Evolutionary conservation across 768 basidiomycete genomes (phyloP).

Genomic region (Macrocybe gigantea): DNA sequence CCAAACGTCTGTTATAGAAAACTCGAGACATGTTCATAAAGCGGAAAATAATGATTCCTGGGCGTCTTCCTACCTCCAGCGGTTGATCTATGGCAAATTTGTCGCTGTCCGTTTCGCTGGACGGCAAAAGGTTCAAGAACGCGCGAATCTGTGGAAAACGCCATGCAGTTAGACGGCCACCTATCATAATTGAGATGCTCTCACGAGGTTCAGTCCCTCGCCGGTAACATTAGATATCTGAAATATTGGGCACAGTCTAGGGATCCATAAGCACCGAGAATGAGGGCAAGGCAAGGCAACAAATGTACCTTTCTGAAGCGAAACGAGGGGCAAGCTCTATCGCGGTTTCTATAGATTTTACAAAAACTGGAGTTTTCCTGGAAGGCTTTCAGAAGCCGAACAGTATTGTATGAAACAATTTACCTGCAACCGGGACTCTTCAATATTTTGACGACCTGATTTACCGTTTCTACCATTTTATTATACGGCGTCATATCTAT

Average conservation of each 20-base stretch:
- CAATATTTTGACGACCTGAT: conserved; percentile 89
- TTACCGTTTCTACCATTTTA: conserved; percentile 84
- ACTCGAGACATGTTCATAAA: conserved; percentile 33
- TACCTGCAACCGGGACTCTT: conserved; percentile 90
- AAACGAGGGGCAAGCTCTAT: conserved; percentile 74
- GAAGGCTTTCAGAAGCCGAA: neutral
- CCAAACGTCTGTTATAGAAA: conserved; percentile 83
- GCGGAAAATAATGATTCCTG: conserved; percentile 1
- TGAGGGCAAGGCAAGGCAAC: neutral
- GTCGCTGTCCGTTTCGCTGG: conserved; percentile 78
- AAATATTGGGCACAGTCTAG: conserved; percentile 85
- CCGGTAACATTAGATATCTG: conserved; percentile 93
- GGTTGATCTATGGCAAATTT: conserved; percentile 79
- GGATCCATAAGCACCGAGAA: conserved; percentile 4
- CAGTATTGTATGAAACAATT: conserved; percentile 11
- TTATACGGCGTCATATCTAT: conserved; percentile 98
- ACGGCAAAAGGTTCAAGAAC: conserved; percentile 86
- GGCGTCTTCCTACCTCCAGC: conserved; percentile 49
- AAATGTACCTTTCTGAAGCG: conserved; percentile 58
- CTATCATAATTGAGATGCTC: conserved; percentile 9
- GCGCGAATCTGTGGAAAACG: conserved; percentile 55
- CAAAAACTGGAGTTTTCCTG: conserved; percentile 80
- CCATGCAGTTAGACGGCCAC: neutral
- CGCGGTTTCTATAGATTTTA: conserved; percentile 76
- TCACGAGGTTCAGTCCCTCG: conserved; percentile 76